phyloP scores from a whole-genome alignment of 768 basidiomycete genomes.

The Heimioporus sp. region DNA sequence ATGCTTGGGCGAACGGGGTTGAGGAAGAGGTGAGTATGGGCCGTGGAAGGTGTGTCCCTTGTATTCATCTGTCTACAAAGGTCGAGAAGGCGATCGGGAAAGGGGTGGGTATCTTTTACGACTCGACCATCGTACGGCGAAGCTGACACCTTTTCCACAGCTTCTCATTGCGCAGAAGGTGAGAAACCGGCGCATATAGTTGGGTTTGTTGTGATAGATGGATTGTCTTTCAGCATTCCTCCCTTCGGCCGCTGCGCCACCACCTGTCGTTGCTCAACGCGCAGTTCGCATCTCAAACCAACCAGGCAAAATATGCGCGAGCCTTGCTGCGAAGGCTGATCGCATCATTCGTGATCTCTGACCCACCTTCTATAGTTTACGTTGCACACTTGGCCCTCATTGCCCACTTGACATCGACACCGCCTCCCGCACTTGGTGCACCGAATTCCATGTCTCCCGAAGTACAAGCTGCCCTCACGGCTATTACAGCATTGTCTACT shows the following conservation, averaged over 20 bases:
- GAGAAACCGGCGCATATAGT: constrained; percentile 13
- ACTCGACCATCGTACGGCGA: neutral
- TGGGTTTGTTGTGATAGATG: constrained; percentile 1
- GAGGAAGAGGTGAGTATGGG: constrained; percentile 48
- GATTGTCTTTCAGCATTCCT: constrained; percentile 49
- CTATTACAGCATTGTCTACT: constrained; percentile 33
- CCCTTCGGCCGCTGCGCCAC: constrained; percentile 57
- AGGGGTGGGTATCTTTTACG: constrained; percentile 48
- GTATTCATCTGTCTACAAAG: constrained; percentile 23
- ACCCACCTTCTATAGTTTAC: constrained; percentile 55
- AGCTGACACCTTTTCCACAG: constrained; percentile 26
- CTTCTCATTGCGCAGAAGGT: constrained; percentile 61
- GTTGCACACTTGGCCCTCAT: constrained; percentile 56
- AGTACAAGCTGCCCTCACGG: constrained; percentile 30
- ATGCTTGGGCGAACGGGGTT: constrained; percentile 48
- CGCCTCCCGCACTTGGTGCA: constrained; percentile 2
- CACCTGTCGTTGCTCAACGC: constrained; percentile 62
- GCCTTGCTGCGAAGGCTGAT: constrained; percentile 56
- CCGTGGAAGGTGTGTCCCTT: neutral
- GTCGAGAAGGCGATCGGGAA: constrained; percentile 66
- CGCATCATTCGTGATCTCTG: constrained; percentile 40
- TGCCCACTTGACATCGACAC: constrained; percentile 35
- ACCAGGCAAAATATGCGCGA: constrained; percentile 58
- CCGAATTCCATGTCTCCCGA: constrained; percentile 13
- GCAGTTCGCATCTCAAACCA: constrained; percentile 44